A percentile compares a stretch with the other conserved stretches of the same genome.
These are phyloP conservation scores for Myxozyma lipomycoides DNA, from an alignment of 805 yeast species.

Conservation along the genomic window DNA sequence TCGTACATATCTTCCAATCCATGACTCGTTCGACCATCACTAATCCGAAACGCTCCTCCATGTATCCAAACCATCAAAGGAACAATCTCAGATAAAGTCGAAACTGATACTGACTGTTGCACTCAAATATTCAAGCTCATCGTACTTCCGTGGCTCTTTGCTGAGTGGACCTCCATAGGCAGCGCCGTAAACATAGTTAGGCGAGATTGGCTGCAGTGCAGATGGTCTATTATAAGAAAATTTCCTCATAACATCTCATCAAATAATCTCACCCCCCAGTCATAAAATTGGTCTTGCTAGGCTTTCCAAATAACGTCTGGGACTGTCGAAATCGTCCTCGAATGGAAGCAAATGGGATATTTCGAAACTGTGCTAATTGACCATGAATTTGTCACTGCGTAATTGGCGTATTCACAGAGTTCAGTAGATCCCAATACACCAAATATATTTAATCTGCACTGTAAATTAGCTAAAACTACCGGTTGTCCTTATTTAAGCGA, in stretches of 20 bases:
- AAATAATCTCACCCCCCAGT: background rate
- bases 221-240: background rate
- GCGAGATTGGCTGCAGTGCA: conserved; percentile 12
- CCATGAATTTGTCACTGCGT: no score
- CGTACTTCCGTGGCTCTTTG: background rate
- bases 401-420: background rate
- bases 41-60: conserved; percentile 46
- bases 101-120: conserved; percentile 4
- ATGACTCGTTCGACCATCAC: conserved; percentile 28
- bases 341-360: conserved; percentile 8
- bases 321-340: conserved; percentile 13
- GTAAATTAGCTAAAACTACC: background rate
- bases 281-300: conserved; percentile 11
- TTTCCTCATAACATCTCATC: background rate
- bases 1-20: conserved; percentile 3
- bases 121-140: conserved; percentile 15
- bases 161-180: conserved; percentile 9
- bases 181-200: conserved; percentile 4
- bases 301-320: background rate
- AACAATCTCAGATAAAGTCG: background rate
- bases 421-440: background rate
- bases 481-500: background rate
- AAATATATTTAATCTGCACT: background rate
- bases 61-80: conserved; percentile 37
- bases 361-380: conserved; percentile 10